Conservation (phyloP, 2,329 filamentous ascomycete species). For the Fusarium sp. region DNA sequence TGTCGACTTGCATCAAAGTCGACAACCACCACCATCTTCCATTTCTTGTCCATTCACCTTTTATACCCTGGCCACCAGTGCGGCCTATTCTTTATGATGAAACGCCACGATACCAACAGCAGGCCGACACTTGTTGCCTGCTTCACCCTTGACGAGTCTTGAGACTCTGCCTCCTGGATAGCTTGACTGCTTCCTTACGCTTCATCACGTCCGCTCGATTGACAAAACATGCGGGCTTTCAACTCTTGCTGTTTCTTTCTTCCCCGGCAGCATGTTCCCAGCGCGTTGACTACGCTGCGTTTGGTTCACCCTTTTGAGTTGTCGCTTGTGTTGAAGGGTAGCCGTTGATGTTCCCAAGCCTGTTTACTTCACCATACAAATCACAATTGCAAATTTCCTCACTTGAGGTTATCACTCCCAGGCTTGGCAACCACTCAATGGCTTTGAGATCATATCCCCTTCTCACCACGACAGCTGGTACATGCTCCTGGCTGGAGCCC, state of each 20-base stretch:
- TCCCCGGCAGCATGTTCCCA: slow-evolving; percentile 32
- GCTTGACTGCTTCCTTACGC: slow-evolving; percentile 40
- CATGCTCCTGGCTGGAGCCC: slow-evolving; percentile 36
- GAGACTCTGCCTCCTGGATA: slow-evolving; percentile 38
- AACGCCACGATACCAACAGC: slow-evolving; percentile 40
- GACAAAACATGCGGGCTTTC: slow-evolving; percentile 29
- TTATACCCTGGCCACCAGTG: slow-evolving; percentile 24
- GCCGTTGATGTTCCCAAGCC: slow-evolving; percentile 15
- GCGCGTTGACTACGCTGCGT: slow-evolving; percentile 45
- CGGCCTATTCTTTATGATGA: slow-evolving; percentile 40
- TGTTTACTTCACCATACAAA: background rate
- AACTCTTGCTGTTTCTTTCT: slow-evolving; percentile 39
- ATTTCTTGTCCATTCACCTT: slow-evolving; percentile 33
- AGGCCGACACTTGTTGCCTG: slow-evolving; percentile 36
- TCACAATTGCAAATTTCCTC: background rate
- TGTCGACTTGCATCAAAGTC: slow-evolving; percentile 18
- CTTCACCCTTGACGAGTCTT: slow-evolving; percentile 38
- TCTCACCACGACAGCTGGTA: slow-evolving; percentile 18
- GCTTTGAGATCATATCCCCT: slow-evolving; percentile 40
- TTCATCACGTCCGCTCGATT: slow-evolving; percentile 40
- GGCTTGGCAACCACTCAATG: slow-evolving; percentile 28
- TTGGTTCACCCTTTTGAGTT: slow-evolving; percentile 6
- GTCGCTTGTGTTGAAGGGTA: slow-evolving; percentile 28
- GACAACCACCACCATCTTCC: slow-evolving; percentile 26
- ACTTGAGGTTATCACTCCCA: slow-evolving; percentile 4